Evolutionary conservation across 2,329 filamentous ascomycete species (phyloP).

Genomic region (Thermochaetoides dissita): DNA sequence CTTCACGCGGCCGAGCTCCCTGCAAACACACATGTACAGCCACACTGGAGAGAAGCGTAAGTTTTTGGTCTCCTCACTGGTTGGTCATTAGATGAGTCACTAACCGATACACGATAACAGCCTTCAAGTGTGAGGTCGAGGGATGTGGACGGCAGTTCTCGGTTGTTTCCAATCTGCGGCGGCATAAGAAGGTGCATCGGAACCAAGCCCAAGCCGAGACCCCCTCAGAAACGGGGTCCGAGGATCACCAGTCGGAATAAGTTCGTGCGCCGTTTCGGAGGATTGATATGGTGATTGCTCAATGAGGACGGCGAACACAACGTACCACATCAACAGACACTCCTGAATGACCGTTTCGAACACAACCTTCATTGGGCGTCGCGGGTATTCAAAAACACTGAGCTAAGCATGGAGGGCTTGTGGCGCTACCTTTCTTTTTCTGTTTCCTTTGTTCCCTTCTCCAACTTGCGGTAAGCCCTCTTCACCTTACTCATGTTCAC

Average conservation of each 20-base stretch:
- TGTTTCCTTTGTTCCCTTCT: too few species aligned
- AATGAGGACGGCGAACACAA: too few species aligned
- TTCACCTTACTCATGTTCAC: too few species aligned
- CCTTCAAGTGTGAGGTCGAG: slow-evolving; percentile 86
- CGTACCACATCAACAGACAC: too few species aligned
- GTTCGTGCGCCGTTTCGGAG: too few species aligned
- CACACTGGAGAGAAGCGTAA: slow-evolving; percentile 96
- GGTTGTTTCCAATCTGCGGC: slow-evolving; percentile 85
- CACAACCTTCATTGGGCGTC: too few species aligned
- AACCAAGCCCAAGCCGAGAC: slow-evolving; percentile 26
- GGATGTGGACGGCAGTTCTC: slow-evolving; percentile 94
- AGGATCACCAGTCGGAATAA: slow-evolving; percentile 48
- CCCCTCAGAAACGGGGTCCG: slow-evolving; percentile 48
- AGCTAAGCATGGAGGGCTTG: too few species aligned
- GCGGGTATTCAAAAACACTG: too few species aligned
- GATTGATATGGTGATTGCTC: too few species aligned
- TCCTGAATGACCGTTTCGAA: too few species aligned
- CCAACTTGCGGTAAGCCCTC: too few species aligned
- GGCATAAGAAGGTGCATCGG: slow-evolving; percentile 94
- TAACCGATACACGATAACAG: slow-evolving; percentile 30
- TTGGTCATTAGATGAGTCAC: not conserved
- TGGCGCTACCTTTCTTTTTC: too few species aligned
- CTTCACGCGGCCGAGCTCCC: slow-evolving; percentile 83
- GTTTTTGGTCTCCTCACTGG: slow-evolving; percentile 24
- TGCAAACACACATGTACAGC: slow-evolving; percentile 97